Evolutionary conservation across 192 early-diverging fungal species (phyloP), one percentile per base, ranked within the genome.

Genomic region (Coemansia asiatica): DNA sequence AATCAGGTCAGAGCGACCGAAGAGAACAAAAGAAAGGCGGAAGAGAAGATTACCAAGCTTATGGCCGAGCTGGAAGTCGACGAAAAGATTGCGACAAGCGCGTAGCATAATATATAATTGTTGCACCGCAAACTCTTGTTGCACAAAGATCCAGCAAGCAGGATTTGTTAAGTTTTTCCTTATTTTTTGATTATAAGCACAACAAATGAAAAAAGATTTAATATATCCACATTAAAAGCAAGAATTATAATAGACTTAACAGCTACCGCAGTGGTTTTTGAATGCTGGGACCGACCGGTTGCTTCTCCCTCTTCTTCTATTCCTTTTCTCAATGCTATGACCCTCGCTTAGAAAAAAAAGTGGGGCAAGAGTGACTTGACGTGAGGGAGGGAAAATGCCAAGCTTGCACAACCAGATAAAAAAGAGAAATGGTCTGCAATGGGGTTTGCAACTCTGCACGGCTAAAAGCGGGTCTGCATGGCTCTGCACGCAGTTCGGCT

Each of bases 21-120:
- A 8, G 90, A 90, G 73, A 96, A 95, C 84, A 95, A 91, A 86
- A 86, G 83, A 63, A 89, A 89, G 75, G 96, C 92, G 50, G 88
- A 95, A 77, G 91, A 87, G 57, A 90, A 90, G 83, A 90, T 96
- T 64, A 89, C 86, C 35, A 87, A 87, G 63, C 81, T 93, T 65
- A 71, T 74, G 72, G 67, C 79, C 15, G 84, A 88, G 83, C 73
- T 84, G 25, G 79, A 86, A 3, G 67, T 66, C 6, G 79, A 81
- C 67, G 78, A 81, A 55, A 81, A 81, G 69, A 81, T 81, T 27
- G 64, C 64, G 7, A 65, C 53, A 29, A 28, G 25, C 44, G 25
- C 44, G 15, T 44, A 61, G 59, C 3, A 13, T 13, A 44, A 16
- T 44, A 12, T 5, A 16, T 44, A 16, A 12, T n/a, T n/a, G 40